Evolutionary conservation across 768 basidiomycete genomes (phyloP).

Genomic region (Melanogaster broomeanus): DNA sequence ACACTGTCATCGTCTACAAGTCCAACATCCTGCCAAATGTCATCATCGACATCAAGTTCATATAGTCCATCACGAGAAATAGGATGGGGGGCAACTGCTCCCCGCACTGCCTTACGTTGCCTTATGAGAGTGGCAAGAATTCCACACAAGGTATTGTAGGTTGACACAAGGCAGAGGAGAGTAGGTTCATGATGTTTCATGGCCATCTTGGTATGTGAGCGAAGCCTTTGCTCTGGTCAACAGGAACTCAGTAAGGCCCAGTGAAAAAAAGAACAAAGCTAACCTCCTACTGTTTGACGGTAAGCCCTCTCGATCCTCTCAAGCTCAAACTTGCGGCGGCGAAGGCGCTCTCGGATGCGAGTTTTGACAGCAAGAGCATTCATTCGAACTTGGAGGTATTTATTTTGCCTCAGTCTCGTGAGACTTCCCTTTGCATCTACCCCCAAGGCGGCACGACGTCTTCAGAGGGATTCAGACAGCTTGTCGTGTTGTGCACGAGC

Average conservation of each 20-base stretch:
- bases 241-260: slow-evolving; percentile 25
- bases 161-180: slow-evolving; percentile 17
- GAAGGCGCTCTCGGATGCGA: slow-evolving; percentile 11
- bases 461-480: neutral
- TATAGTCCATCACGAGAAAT: too few species aligned
- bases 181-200: slow-evolving; percentile 26
- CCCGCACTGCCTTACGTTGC: slow-evolving; percentile 16
- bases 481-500: neutral
- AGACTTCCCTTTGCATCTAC: neutral
- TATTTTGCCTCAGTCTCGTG: neutral
- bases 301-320: slow-evolving; percentile 8
- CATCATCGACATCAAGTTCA: too few species aligned
- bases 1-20: too few species aligned
- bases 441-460: neutral
- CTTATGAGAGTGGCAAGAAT: slow-evolving; percentile 17
- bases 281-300: slow-evolving; percentile 16
- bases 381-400: slow-evolving; percentile 2
- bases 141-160: slow-evolving; percentile 30
- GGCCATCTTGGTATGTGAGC: slow-evolving; percentile 21
- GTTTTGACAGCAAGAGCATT: slow-evolving; percentile 19
- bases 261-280: neutral
- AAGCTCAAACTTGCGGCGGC: slow-evolving; percentile 16
- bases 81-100: slow-evolving; percentile 20
- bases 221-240: slow-evolving; percentile 24
- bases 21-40: too few species aligned